Evolutionary conservation across 2,329 filamentous ascomycete species (phyloP).

Genomic region (Coleophoma cylindrospora): DNA sequence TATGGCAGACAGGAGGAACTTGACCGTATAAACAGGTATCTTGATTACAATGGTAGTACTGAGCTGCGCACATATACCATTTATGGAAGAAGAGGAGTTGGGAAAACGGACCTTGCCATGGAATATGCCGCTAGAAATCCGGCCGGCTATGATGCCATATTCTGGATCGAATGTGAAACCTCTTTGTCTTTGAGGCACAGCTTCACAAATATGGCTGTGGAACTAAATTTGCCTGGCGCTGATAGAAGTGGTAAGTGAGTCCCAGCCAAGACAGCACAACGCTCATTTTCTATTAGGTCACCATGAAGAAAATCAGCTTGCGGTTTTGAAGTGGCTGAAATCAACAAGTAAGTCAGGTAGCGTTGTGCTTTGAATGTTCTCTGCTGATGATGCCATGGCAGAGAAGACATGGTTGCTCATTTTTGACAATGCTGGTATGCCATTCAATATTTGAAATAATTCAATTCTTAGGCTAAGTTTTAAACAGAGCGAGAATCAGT

Average conservation of each 20-base stretch:
- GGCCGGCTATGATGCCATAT: slow-evolving; percentile 18
- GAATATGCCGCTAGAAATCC: slow-evolving; percentile 16
- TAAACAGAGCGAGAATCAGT: slow-evolving; percentile 12
- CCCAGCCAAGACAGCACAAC: neutral
- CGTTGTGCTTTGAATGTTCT: neutral
- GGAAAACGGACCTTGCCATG: slow-evolving; percentile 17
- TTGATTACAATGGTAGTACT: slow-evolving; percentile 4
- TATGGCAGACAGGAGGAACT: slow-evolving; percentile 17
- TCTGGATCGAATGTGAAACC: slow-evolving; percentile 22
- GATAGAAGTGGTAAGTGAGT: slow-evolving; percentile 7
- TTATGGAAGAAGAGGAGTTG: slow-evolving; percentile 21
- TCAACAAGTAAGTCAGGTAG: slow-evolving; percentile 6
- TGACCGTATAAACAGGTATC: slow-evolving; percentile 12
- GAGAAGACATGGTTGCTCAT: slow-evolving; percentile 11
- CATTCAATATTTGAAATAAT: neutral
- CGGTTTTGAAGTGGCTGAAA: slow-evolving; percentile 13
- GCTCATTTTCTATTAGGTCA: slow-evolving; percentile 2
- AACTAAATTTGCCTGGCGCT: slow-evolving; percentile 18
- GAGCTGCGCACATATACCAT: slow-evolving; percentile 18
- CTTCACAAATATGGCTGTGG: slow-evolving; percentile 21
- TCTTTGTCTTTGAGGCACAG: slow-evolving; percentile 18
- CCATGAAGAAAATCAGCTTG: slow-evolving; percentile 13
- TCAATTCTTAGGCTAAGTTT: neutral
- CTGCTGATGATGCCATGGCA: neutral
- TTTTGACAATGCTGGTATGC: slow-evolving; percentile 14